These are phyloP conservation scores for Tetrapisispora iriomotensis DNA, from an alignment of 805 yeast genomes.

Conservation along the genomic window DNA sequence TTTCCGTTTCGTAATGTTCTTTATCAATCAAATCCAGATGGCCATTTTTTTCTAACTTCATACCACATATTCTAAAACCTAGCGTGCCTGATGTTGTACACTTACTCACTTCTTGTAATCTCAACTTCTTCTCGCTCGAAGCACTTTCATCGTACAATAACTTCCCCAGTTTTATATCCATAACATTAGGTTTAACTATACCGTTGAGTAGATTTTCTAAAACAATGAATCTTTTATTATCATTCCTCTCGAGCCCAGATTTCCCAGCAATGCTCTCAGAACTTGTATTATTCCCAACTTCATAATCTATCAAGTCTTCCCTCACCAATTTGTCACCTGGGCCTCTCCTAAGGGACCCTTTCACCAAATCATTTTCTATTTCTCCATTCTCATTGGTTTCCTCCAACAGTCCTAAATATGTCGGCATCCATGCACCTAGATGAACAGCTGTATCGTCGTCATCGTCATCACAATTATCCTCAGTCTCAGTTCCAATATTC, in stretches of 20 bases:
- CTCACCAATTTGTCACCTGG: neutral
- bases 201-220: conserved; percentile 61
- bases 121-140: conserved; percentile 44
- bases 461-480: conserved; percentile 3
- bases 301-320: neutral
- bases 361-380: neutral
- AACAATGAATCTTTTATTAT: conserved; percentile 41
- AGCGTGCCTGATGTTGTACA: conserved; percentile 75
- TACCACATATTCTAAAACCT: conserved; percentile 77
- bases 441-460: conserved; percentile 16
- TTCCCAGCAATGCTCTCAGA: neutral
- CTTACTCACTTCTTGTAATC: conserved; percentile 55
- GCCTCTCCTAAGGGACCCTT: too few species aligned
- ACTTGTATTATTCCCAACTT: neutral
- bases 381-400: conserved; percentile 11
- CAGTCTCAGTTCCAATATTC: conserved; percentile 3
- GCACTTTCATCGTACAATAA: conserved; percentile 56
- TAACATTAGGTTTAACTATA: conserved; percentile 53
- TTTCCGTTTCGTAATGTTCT: conserved; percentile 12
- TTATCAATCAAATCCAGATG: conserved; percentile 12
- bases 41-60: conserved; percentile 42
- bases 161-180: conserved; percentile 80
- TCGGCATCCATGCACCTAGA: conserved; percentile 23
- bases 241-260: neutral
- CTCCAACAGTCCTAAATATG: conserved; percentile 22